These are phyloP conservation scores for Candida loeiensis DNA, from an alignment of 805 yeast species.

Conservation along the genomic window DNA sequence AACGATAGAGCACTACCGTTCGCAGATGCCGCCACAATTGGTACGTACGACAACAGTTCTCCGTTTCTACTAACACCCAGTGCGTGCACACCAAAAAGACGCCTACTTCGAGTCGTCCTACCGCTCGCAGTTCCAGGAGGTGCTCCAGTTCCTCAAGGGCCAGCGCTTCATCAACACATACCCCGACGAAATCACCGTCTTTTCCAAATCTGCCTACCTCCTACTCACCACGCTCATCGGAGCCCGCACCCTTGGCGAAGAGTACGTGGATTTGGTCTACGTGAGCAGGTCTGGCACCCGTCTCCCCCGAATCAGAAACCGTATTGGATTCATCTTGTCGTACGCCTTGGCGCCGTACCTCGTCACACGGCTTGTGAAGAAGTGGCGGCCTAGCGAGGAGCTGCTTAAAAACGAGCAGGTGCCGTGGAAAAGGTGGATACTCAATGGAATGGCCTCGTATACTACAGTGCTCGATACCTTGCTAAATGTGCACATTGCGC, in stretches of 20 bases:
- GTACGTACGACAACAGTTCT: slow-evolving; percentile 37
- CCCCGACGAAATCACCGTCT: slow-evolving; percentile 56
- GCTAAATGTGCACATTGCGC: slow-evolving; percentile 68
- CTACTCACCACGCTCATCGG: slow-evolving; percentile 71
- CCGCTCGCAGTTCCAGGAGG: slow-evolving; percentile 52
- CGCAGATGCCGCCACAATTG: slow-evolving; percentile 86
- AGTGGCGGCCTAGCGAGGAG: slow-evolving; percentile 18
- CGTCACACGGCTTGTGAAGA: slow-evolving; percentile 29
- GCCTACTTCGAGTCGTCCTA: slow-evolving; percentile 60
- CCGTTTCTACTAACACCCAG: slow-evolving; percentile 35
- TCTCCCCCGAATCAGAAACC: slow-evolving; percentile 43
- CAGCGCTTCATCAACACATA: slow-evolving; percentile 63
- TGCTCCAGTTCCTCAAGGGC: slow-evolving; percentile 52
- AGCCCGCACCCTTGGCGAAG: slow-evolving; percentile 87
- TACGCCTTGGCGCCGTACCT: slow-evolving; percentile 64
- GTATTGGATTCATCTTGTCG: slow-evolving; percentile 57
- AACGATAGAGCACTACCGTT: slow-evolving; percentile 43
- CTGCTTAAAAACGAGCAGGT: slow-evolving; percentile 6
- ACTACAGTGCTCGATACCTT: slow-evolving; percentile 48
- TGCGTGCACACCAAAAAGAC: slow-evolving; percentile 90
- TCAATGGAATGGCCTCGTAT: slow-evolving; percentile 34
- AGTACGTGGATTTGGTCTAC: slow-evolving; percentile 78
- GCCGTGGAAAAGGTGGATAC: slow-evolving; percentile 6
- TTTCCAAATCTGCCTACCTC: slow-evolving; percentile 62
- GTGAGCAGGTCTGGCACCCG: slow-evolving; percentile 51